Percentiles rank a stretch among this genome's conserved stretches.
phyloP scores from a whole-genome alignment of 108 stramenopile species.

The Phaeodactylum tricornutum region DNA sequence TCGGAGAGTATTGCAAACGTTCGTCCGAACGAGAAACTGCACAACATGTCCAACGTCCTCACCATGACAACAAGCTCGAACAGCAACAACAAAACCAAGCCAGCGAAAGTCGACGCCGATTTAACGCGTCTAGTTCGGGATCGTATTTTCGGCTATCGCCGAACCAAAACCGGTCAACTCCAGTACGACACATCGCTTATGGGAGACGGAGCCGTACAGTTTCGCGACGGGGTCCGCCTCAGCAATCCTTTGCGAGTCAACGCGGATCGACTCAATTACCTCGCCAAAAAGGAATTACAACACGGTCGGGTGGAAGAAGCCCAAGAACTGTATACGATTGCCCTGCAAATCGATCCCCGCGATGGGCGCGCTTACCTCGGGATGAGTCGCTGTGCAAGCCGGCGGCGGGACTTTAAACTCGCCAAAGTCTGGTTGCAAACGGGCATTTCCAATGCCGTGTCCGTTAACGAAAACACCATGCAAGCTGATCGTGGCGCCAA shows the following conservation, averaged over 20 bases:
- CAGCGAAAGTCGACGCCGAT: slow-evolving; percentile 30
- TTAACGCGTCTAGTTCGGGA: slow-evolving; percentile 77
- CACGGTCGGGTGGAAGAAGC: slow-evolving; percentile 56
- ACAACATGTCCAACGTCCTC: neutral
- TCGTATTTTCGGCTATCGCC: slow-evolving; percentile 53
- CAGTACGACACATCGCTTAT: slow-evolving; percentile 62
- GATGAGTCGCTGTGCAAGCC: slow-evolving; percentile 64
- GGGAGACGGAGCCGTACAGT: slow-evolving; percentile 64
- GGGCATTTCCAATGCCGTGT: slow-evolving; percentile 43
- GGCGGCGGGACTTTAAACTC: slow-evolving; percentile 60
- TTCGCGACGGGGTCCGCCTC: slow-evolving; percentile 62
- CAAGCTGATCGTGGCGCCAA: slow-evolving; percentile 55
- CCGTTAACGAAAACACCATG: slow-evolving; percentile 7
- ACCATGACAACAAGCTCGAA: neutral
- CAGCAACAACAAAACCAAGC: neutral
- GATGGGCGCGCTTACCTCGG: slow-evolving; percentile 82
- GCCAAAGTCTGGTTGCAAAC: slow-evolving; percentile 41
- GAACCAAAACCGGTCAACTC: slow-evolving; percentile 25
- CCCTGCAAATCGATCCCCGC: slow-evolving; percentile 50
- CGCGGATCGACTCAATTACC: slow-evolving; percentile 53
- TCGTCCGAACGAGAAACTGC: neutral
- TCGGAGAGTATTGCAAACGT: neutral
- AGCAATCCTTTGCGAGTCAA: slow-evolving; percentile 65
- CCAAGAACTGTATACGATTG: slow-evolving; percentile 39
- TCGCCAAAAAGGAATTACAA: slow-evolving; percentile 62